phyloP scores from a whole-genome alignment of 1,284 basidiomycete genomes.

The Naganishia albida region DNA sequence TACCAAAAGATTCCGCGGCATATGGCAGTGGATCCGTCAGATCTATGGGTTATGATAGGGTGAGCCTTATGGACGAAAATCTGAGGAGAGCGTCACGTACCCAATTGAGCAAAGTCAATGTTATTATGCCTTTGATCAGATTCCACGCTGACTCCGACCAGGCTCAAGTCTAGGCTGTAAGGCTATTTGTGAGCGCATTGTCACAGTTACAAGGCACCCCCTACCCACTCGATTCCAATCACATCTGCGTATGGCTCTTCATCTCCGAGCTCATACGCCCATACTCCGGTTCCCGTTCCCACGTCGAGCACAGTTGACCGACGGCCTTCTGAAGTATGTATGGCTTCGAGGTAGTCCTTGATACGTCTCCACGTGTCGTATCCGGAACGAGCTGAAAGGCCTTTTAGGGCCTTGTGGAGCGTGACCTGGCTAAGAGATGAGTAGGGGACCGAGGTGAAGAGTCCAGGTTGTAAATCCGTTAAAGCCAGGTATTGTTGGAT shows the following conservation, averaged over 20 bases:
- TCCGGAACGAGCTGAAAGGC: conserved; percentile 26
- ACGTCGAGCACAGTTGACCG: conserved; percentile 31
- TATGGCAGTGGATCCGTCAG: conserved; percentile 30
- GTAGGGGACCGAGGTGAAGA: background rate
- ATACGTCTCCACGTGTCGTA: conserved; percentile 22
- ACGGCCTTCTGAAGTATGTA: conserved; percentile 23
- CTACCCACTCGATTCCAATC: conserved; percentile 33
- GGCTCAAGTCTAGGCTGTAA: conserved; percentile 27
- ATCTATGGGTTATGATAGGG: conserved; percentile 9
- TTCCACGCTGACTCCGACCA: conserved; percentile 29
- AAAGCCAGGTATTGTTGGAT: conserved; percentile 15
- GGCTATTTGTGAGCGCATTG: background rate
- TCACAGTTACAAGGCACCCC: fast-evolving
- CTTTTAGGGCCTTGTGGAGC: conserved; percentile 26
- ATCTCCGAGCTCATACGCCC: conserved; percentile 25
- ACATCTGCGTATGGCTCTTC: conserved; percentile 30
- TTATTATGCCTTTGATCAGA: conserved; percentile 28
- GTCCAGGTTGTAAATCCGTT: conserved; percentile 7
- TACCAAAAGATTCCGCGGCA: conserved; percentile 30
- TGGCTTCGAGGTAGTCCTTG: conserved; percentile 9
- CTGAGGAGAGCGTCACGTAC: conserved; percentile 10
- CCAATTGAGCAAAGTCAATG: conserved; percentile 28
- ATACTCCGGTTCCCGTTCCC: conserved; percentile 33
- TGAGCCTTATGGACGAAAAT: background rate
- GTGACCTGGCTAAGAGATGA: conserved; percentile 27